A percentile compares a stretch with the other conserved stretches of the same genome.
These are phyloP conservation scores for Epithemia pelagica DNA, from an alignment of 108 stramenopile species.

Conservation along the genomic window DNA sequence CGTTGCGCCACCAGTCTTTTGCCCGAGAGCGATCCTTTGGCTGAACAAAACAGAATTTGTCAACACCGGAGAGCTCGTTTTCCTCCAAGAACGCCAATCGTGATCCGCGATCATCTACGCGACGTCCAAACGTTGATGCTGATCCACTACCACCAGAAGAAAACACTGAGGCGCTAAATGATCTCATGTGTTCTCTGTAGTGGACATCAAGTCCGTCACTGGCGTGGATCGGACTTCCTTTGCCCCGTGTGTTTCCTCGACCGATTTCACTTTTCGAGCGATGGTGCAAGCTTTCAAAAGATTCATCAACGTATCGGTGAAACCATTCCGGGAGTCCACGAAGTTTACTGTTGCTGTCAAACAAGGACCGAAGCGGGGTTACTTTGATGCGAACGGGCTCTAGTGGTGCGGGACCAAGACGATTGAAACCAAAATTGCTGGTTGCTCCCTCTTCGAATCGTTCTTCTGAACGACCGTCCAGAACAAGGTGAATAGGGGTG, in stretches of 20 bases:
- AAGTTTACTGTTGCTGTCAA: slow-evolving; percentile 42
- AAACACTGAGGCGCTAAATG: slow-evolving; percentile 33
- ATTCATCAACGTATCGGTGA: slow-evolving; percentile 30
- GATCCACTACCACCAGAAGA: slow-evolving; percentile 13
- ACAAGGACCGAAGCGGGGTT: slow-evolving; percentile 73
- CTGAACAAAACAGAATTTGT: slow-evolving; percentile 79
- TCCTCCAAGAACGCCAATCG: slow-evolving; percentile 6
- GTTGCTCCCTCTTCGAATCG: slow-evolving; percentile 14
- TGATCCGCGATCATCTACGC: neutral
- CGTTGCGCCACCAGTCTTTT: slow-evolving; percentile 68
- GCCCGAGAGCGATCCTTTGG: slow-evolving; percentile 56
- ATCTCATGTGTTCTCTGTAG: slow-evolving; percentile 25
- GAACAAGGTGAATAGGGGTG: slow-evolving; percentile 72
- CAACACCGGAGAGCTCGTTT: slow-evolving; percentile 59
- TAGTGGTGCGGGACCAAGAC: slow-evolving; percentile 55
- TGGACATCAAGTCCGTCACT: slow-evolving; percentile 6
- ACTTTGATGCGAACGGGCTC: slow-evolving; percentile 78
- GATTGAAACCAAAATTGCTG: slow-evolving; percentile 18
- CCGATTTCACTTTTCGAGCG: neutral
- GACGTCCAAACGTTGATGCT: neutral
- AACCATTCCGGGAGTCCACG: slow-evolving; percentile 77
- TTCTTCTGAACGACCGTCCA: slow-evolving; percentile 68
- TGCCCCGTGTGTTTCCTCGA: slow-evolving; percentile 1
- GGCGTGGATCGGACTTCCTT: neutral
- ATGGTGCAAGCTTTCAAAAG: neutral